A percentile compares a stretch with the other conserved stretches of the same genome.
phyloP scores from a whole-genome alignment of 2,329 filamentous ascomycete genomes.

The Colletotrichum gigasporum region DNA sequence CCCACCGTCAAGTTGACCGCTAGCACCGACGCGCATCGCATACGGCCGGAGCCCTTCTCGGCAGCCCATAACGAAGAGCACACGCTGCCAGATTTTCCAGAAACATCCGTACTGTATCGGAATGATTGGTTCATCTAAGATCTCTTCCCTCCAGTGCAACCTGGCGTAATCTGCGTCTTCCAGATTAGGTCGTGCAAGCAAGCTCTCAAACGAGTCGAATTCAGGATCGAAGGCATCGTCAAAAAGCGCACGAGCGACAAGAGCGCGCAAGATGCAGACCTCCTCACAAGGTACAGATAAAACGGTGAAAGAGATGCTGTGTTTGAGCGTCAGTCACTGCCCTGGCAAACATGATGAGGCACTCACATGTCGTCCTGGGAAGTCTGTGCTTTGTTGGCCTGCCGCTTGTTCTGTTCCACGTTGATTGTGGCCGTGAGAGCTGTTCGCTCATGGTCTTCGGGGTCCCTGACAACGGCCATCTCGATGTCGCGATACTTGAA shows the following conservation, averaged over 20 bases:
- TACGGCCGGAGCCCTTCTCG: background rate
- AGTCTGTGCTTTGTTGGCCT: background rate
- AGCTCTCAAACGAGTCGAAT: background rate
- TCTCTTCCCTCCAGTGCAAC: background rate
- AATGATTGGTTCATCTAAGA: background rate
- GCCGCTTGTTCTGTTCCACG: background rate
- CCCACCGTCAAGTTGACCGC: background rate
- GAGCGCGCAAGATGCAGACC: background rate
- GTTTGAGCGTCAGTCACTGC: background rate
- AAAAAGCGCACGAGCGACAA: background rate
- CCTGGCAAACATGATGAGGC: background rate
- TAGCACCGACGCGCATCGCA: background rate
- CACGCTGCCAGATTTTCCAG: background rate
- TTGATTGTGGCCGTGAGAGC: background rate
- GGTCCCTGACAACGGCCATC: background rate
- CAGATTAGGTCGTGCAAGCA: background rate
- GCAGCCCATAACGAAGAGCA: background rate
- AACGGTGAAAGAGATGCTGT: background rate
- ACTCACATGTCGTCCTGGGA: background rate
- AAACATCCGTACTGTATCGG: background rate
- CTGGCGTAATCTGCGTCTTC: background rate
- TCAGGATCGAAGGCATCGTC: background rate
- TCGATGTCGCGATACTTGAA: background rate
- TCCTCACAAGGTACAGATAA: background rate
- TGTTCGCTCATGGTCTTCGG: background rate